These are phyloP conservation scores for Pilasporangium apinafurcum DNA, from an alignment of 352 stramenopile species.

Conservation along the genomic window DNA sequence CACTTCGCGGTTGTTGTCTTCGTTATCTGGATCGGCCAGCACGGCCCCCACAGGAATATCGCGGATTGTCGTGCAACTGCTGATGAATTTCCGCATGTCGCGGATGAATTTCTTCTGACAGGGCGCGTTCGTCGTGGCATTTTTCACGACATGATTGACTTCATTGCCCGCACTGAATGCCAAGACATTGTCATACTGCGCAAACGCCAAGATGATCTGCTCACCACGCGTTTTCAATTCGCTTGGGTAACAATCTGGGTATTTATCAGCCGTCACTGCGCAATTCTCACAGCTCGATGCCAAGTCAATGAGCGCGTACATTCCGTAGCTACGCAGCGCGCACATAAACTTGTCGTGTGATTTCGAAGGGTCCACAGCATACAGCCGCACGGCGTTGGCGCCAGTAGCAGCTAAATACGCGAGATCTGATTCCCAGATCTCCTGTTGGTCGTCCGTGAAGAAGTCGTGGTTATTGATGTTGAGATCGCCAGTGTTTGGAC, in stretches of 20 bases:
- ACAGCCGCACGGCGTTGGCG: conserved; percentile 77
- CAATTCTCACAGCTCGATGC: conserved; percentile 47
- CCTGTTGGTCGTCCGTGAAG: conserved; percentile 71
- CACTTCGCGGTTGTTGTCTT: conserved; percentile 40
- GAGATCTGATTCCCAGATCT: conserved; percentile 69
- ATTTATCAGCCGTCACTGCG: conserved; percentile 38
- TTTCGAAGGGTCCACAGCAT: conserved; percentile 77
- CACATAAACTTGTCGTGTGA: conserved; percentile 88
- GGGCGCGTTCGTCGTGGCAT: conserved; percentile 44
- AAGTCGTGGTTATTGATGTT: conserved; percentile 77
- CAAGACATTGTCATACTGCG: conserved; percentile 83
- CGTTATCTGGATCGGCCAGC: conserved; percentile 39
- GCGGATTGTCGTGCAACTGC: conserved; percentile 40
- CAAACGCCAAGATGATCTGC: conserved; percentile 72
- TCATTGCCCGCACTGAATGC: conserved; percentile 80
- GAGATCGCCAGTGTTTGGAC: conserved; percentile 66
- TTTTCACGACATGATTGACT: conserved; percentile 56
- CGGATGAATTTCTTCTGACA: conserved; percentile 89
- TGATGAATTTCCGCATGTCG: conserved; percentile 75
- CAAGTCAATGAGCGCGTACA: conserved; percentile 74
- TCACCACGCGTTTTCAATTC: conserved; percentile 65
- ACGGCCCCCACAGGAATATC: conserved; percentile 81
- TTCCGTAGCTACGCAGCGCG: conserved; percentile 54
- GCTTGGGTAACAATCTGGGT: conserved; percentile 48
- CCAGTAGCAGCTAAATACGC: conserved; percentile 45